Conservation (phyloP, 1,284 basidiomycete species). For the Ustilago crameri region DNA sequence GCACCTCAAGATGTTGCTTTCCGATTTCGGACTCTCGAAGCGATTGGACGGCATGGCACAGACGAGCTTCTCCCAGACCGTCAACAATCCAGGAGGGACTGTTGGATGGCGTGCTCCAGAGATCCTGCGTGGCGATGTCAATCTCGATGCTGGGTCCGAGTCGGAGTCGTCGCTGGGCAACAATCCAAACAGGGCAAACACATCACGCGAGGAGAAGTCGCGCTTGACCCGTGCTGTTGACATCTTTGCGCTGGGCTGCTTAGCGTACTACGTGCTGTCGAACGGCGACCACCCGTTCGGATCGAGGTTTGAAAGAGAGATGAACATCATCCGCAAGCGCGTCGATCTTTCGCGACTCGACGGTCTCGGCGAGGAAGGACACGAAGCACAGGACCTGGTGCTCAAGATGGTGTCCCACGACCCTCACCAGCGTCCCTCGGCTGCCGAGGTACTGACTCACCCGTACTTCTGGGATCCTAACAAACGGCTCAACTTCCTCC, state of each 20-base stretch:
- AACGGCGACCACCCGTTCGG: conserved; percentile 67
- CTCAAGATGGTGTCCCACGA: conserved; percentile 57
- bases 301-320: conserved; percentile 64
- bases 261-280: conserved; percentile 65
- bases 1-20: conserved; percentile 64
- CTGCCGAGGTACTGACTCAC: conserved; percentile 84
- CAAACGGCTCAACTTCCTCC: conserved; percentile 87
- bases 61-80: conserved; percentile 65
- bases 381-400: conserved; percentile 65
- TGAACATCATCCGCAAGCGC: conserved; percentile 63
- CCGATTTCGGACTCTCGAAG: conserved; percentile 67
- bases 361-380: conserved; percentile 61
- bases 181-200: conserved; percentile 10
- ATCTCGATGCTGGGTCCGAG: conserved; percentile 53
- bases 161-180: conserved; percentile 51
- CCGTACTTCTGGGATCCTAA: conserved; percentile 96
- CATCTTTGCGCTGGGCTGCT: conserved; percentile 66
- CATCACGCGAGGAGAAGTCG: conserved; percentile 43
- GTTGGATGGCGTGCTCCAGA: conserved; percentile 67
- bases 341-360: conserved; percentile 55
- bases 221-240: conserved; percentile 65
- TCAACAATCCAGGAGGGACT: conserved; percentile 66
- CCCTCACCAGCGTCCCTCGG: conserved; percentile 78
- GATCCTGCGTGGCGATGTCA: conserved; percentile 61
- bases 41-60: conserved; percentile 63